A percentile compares a stretch with the other conserved stretches of the same genome.
phyloP scores from a whole-genome alignment of 2,329 filamentous ascomycete species.

The Alternaria rosae region DNA sequence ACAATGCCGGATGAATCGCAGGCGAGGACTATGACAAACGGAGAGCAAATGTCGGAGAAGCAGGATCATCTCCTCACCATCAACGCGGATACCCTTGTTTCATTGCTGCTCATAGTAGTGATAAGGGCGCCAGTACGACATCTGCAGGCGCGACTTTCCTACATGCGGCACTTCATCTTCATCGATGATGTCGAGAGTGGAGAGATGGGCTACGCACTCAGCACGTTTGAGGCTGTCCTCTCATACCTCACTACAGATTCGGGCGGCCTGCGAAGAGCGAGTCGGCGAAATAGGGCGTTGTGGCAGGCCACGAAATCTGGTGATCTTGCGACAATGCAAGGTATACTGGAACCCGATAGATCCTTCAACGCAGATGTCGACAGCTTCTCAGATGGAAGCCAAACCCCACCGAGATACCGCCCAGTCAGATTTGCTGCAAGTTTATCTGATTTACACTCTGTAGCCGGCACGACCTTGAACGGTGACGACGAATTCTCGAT shows the following conservation, averaged over 20 bases:
- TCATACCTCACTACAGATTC: constrained; percentile 87
- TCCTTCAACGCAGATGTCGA: constrained; percentile 47
- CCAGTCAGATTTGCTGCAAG: constrained; percentile 46
- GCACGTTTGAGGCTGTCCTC: constrained; percentile 93
- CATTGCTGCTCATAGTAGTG: constrained; percentile 87
- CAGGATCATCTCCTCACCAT: constrained; percentile 66
- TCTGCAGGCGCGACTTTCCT: constrained; percentile 86
- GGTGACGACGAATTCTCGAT: constrained; percentile 35
- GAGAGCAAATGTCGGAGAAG: constrained; percentile 57
- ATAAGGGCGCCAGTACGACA: constrained; percentile 89
- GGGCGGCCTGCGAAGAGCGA: constrained; percentile 80
- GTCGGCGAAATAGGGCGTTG: constrained; percentile 81
- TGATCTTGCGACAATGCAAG: constrained; percentile 75
- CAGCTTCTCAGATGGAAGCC: constrained; percentile 39
- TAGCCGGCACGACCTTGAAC: constrained; percentile 39
- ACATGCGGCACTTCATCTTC: constrained; percentile 97
- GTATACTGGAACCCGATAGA: constrained; percentile 77
- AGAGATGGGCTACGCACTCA: constrained; percentile 94
- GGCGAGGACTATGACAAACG: constrained; percentile 25
- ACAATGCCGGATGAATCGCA: constrained; percentile 64
- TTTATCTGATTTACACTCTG: constrained; percentile 36
- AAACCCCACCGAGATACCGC: constrained; percentile 27
- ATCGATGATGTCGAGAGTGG: constrained; percentile 97
- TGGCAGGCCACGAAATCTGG: constrained; percentile 89
- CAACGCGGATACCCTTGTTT: constrained; percentile 92